A percentile compares a stretch with the other conserved stretches of the same genome.
These are phyloP conservation scores for Fusarium continuum DNA, from an alignment of 2,329 filamentous ascomycete species.

Conservation along the genomic window DNA sequence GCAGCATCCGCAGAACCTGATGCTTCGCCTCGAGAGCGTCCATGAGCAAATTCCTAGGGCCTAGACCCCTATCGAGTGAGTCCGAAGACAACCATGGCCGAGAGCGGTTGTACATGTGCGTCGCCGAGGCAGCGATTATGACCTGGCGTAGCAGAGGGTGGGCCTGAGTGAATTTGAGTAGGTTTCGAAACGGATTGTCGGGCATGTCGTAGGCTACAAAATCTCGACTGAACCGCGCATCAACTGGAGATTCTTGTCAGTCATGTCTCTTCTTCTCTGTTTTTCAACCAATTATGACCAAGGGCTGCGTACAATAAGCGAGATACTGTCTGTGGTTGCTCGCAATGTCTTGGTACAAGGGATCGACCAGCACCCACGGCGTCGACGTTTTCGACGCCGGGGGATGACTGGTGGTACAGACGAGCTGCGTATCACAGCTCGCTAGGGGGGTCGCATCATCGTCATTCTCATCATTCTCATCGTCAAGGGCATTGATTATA, in stretches of 20 bases:
- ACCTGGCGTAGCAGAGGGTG: conserved; percentile 57
- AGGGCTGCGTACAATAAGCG: conserved; percentile 50
- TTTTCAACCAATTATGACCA: conserved; percentile 5
- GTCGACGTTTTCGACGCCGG: conserved; percentile 35
- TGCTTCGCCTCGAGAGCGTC: conserved; percentile 58
- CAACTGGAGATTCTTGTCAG: conserved; percentile 48
- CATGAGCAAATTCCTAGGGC: conserved; percentile 47
- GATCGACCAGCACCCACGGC: conserved; percentile 55
- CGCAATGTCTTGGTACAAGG: conserved; percentile 63
- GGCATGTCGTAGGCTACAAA: conserved; percentile 58
- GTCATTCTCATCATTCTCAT: conserved; percentile 16
- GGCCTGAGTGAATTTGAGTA: conserved; percentile 53
- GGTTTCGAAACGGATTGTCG: conserved; percentile 58
- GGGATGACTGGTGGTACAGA: conserved; percentile 37
- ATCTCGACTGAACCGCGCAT: conserved; percentile 61
- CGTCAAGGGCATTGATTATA: conserved; percentile 8
- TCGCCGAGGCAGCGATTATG: conserved; percentile 58
- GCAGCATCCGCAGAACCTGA: conserved; percentile 55
- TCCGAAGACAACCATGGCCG: conserved; percentile 45
- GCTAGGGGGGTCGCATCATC: conserved; percentile 28
- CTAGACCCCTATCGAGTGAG: conserved; percentile 39
- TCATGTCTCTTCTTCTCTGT: conserved; percentile 27
- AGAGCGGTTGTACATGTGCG: conserved; percentile 57
- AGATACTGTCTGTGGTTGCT: conserved; percentile 54
- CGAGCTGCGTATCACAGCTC: conserved; percentile 42